These are phyloP conservation scores for Amphichorda felina DNA, from an alignment of 2,329 filamentous ascomycete genomes.

Conservation along the genomic window DNA sequence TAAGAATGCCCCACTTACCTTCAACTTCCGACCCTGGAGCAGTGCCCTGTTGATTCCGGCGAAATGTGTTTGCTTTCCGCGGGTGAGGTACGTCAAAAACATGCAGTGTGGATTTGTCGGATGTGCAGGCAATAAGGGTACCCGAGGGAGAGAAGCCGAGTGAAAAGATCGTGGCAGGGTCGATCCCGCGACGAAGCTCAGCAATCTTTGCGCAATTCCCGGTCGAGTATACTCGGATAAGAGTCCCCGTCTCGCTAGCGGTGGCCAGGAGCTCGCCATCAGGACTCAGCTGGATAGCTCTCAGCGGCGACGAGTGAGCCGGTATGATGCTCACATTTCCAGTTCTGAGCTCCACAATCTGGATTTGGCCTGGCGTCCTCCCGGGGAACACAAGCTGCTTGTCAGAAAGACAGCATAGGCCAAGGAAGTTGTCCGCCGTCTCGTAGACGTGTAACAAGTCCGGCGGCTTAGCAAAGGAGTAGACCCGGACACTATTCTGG, in stretches of 20 bases:
- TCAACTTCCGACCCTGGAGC: slow-evolving; percentile 19
- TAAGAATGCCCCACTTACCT: slow-evolving; percentile 77
- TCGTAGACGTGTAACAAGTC: slow-evolving; percentile 65
- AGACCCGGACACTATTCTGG: slow-evolving; percentile 71
- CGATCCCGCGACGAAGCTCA: slow-evolving; percentile 80
- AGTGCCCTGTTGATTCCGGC: slow-evolving; percentile 23
- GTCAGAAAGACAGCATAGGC: slow-evolving; percentile 66
- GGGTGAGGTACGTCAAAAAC: slow-evolving; percentile 73
- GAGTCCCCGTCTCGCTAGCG: slow-evolving; percentile 81
- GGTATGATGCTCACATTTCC: slow-evolving; percentile 88
- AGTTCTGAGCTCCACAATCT: slow-evolving; percentile 67
- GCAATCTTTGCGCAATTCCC: slow-evolving; percentile 67
- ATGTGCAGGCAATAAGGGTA: slow-evolving; percentile 76
- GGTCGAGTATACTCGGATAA: slow-evolving; percentile 78
- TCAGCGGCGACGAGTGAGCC: slow-evolving; percentile 69
- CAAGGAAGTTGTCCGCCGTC: slow-evolving; percentile 74
- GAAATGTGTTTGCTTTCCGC: slow-evolving; percentile 21
- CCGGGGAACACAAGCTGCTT: slow-evolving; percentile 75
- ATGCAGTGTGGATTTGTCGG: slow-evolving; percentile 92
- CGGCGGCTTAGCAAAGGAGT: slow-evolving; percentile 64
- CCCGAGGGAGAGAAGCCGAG: slow-evolving; percentile 78
- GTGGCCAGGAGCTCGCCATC: slow-evolving; percentile 79
- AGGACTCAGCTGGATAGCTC: slow-evolving; percentile 66
- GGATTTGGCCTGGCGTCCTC: slow-evolving; percentile 77
- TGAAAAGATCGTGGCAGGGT: slow-evolving; percentile 78